phyloP scores from a whole-genome alignment of 345 rosid species.

The Populus alba region DNA sequence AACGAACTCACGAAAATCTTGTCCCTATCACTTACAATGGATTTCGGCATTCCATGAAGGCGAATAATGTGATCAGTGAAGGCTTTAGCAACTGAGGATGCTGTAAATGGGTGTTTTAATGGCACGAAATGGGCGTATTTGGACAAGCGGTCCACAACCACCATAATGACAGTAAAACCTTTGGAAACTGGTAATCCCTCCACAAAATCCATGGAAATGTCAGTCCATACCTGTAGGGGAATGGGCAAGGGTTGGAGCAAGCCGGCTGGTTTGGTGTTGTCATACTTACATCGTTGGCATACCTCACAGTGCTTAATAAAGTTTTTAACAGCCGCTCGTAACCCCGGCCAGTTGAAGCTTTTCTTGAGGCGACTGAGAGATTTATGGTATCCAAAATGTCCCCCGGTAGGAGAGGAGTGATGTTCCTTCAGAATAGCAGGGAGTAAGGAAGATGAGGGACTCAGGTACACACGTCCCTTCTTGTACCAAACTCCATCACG shows the following conservation, averaged over 20 bases:
- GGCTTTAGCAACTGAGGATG: neutral
- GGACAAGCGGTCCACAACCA: neutral
- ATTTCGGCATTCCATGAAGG: neutral
- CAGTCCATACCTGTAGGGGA: neutral
- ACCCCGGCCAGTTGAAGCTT: neutral
- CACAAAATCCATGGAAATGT: slow-evolving; percentile 5
- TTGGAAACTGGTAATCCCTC: neutral
- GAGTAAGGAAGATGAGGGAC: too few relatives aligned
- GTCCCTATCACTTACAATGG: neutral
- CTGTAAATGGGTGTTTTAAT: neutral
- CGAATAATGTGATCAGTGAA: neutral
- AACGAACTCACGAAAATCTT: neutral
- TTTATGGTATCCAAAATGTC: neutral
- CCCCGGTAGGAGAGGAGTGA: neutral
- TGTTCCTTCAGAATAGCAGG: neutral
- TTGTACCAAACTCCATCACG: too few relatives aligned
- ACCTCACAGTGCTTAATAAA: neutral
- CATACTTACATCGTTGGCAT: neutral
- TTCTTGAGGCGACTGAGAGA: neutral
- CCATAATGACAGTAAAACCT: neutral
- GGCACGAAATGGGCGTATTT: neutral
- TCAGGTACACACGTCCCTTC: too few relatives aligned
- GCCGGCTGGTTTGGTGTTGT: neutral
- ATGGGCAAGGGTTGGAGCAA: neutral
- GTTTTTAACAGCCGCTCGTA: neutral